Conservation (phyloP, 2,329 filamentous ascomycete genomes). For the Hirsutella thompsonii region DNA sequence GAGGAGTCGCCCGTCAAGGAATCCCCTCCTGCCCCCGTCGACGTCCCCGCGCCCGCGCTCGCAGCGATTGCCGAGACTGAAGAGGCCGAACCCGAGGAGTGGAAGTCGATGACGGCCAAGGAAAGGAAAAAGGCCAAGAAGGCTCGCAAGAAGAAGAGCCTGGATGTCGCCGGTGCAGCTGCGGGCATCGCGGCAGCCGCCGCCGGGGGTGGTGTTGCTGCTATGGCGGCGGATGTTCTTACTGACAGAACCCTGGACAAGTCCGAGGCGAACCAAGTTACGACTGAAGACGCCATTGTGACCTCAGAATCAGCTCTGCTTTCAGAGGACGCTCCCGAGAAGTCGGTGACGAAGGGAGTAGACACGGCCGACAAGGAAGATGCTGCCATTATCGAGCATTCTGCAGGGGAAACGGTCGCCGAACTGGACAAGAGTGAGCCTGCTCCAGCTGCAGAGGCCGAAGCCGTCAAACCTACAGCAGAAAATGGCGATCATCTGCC, state of each 20-base stretch:
- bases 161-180: constrained; percentile 2
- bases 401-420: no score
- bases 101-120: constrained; percentile 6
- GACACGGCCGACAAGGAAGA: no score
- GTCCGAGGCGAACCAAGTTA: constrained; percentile 1
- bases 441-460: no score
- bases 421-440: no score
- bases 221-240: constrained; percentile 2
- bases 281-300: constrained; percentile 3
- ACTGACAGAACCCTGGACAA: constrained; percentile 2
- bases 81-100: constrained; percentile 7
- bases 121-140: constrained; percentile 10
- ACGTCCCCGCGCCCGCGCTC: constrained; percentile 1
- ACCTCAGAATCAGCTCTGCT: no score
- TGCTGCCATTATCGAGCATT: no score
- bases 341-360: no score
- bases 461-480: no score
- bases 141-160: constrained; percentile 7
- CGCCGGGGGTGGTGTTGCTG: neutral
- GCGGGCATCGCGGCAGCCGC: constrained; percentile 3
- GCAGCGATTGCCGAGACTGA: constrained; percentile 1
- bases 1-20: constrained; percentile 2
- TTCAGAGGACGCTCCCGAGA: no score
- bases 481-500: no score
- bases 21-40: no score